Base-by-base conservation (phyloP, 2,329 filamentous ascomycete genomes). In the Ascocoryne sarcoides region DNA sequence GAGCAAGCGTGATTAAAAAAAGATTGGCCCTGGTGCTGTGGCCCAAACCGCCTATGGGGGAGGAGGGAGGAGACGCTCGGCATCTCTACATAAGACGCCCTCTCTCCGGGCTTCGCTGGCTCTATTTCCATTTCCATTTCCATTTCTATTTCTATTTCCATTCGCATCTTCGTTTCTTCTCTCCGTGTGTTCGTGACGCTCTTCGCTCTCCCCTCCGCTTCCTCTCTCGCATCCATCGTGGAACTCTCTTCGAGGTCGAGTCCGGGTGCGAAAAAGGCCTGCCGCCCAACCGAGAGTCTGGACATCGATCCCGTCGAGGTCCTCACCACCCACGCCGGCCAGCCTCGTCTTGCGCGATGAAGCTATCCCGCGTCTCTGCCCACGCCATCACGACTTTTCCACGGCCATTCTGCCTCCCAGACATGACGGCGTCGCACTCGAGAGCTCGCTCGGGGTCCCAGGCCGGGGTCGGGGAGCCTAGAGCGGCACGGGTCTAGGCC, bases 1-100 rank as follows among this genome's bases (percentile, higher is more conserved):
- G n/a, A n/a, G n/a, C n/a, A n/a, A 46, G 42, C 45, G 49, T 50
- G 45, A 50, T 50, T 51, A 47, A 51, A 47, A 43, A 42, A 44
- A 44, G 47, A 51, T 33, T 49, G 47, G 46, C 42, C 46, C 43
- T 47, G 45, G 37, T 42, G n/a, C n/a, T n/a, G n/a, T 40, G 43
- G 41, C 40, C 45, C 38, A 43, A 39, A 47, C 42, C 41, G 39
- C n/a, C n/a, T n/a, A n/a, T n/a, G n/a, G n/a, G n/a, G n/a, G n/a
- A n/a, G n/a, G n/a, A n/a, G n/a, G n/a, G n/a, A n/a, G n/a, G n/a
- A n/a, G n/a, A n/a, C n/a, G 47, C 49, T 49, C 51, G 47, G 51
- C 51, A 50, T 52, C 51, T 48, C 37, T 44, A 47, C 43, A 46
- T 48, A 50, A 49, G 44, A 46, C 43, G 42, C 37, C 43, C 42